These are phyloP conservation scores for Talaromyces ruber DNA, from an alignment of 495 filamentous ascomycete species.

Conservation along the genomic window DNA sequence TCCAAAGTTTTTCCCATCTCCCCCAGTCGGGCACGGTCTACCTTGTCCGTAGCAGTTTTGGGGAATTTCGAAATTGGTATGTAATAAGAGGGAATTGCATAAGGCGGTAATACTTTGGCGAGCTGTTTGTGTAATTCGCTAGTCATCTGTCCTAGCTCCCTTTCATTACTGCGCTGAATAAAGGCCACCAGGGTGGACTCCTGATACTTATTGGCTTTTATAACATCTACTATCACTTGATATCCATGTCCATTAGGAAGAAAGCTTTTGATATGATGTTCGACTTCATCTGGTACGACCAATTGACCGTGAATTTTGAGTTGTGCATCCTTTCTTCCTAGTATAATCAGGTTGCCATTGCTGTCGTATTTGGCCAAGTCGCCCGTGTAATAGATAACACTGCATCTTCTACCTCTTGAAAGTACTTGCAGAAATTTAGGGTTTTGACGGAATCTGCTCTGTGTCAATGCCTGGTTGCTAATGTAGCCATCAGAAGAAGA, in stretches of 20 bases:
- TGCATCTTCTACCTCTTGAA: not conserved
- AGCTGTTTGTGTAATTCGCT: not conserved
- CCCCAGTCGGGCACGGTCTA: not conserved
- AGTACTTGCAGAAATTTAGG: not conserved
- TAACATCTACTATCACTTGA: not conserved
- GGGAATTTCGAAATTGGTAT: not conserved
- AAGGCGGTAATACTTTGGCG: not conserved
- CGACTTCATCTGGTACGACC: constrained; percentile 36
- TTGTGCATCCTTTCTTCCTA: constrained; percentile 22
- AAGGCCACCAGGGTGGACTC: not conserved
- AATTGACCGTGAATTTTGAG: constrained; percentile 39
- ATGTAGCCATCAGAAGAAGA: not conserved
- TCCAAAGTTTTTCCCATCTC: not conserved
- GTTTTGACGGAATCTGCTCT: not conserved
- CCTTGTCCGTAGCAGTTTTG: not conserved
- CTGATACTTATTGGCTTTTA: not conserved
- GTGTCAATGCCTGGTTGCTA: not conserved
- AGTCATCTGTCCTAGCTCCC: not conserved
- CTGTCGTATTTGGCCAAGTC: not conserved
- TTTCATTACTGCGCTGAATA: not conserved
- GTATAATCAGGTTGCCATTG: not conserved
- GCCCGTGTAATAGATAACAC: not conserved
- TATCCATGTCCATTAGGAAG: not conserved
- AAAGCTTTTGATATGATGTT: constrained; percentile 8
- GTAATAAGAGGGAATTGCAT: not conserved